Evolutionary conservation across 2,329 filamentous ascomycete species (phyloP).

Genomic region (Pseudopyrenochaeta lycopersici): DNA sequence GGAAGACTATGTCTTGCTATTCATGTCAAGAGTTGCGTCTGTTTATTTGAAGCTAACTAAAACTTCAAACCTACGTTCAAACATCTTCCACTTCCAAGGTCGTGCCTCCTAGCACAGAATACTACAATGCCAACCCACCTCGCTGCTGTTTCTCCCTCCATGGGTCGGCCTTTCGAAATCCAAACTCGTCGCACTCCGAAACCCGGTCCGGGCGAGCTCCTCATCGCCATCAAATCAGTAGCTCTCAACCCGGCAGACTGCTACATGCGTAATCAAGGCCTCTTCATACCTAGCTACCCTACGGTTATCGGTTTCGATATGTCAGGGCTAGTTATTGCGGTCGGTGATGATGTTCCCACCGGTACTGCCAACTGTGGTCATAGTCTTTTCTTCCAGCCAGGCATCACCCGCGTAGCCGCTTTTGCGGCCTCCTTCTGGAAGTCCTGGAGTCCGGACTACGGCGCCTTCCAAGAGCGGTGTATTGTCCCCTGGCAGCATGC

Average conservation of each 20-base stretch:
- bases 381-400: not conserved
- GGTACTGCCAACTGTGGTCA: not conserved
- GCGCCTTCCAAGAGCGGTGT: slow-evolving; percentile 2
- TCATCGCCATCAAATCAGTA: slow-evolving; percentile 1
- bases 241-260: slow-evolving; percentile 2
- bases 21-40: not conserved
- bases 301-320: not conserved
- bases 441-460: not conserved
- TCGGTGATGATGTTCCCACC: not conserved
- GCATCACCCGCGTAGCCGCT: not conserved
- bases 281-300: not conserved
- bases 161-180: not conserved
- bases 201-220: not conserved
- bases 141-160: not conserved
- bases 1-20: not conserved
- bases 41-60: not conserved
- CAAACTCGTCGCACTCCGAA: not conserved
- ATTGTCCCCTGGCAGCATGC: slow-evolving; percentile 4
- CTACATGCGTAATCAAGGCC: not conserved
- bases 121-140: not conserved
- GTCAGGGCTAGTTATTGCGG: not conserved
- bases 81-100: no score
- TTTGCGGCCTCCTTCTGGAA: not conserved
- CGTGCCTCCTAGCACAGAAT: not conserved
- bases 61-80: not conserved